Conservation (phyloP, 225 moss, liverwort and hornwort genomes). For the Physcomitrium patens region DNA sequence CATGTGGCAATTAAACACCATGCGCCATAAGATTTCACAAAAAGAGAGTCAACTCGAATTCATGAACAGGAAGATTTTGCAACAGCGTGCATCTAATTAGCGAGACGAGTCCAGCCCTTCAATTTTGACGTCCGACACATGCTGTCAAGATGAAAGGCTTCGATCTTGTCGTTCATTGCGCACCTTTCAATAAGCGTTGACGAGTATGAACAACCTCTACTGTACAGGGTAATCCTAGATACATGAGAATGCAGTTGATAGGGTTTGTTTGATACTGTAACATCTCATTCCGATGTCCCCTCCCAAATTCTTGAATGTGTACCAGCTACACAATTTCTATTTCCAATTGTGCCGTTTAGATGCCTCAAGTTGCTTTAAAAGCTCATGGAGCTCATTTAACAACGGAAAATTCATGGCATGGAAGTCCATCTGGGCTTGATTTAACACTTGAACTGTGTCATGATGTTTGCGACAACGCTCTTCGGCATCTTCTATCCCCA, state of each 20-base stretch:
- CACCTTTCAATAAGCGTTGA: constrained; percentile 34
- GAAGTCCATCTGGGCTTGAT: constrained; percentile 62
- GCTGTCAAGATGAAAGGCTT: constrained; percentile 41
- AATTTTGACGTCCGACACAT: constrained; percentile 22
- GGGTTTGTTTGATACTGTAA: not conserved
- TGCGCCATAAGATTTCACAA: constrained; percentile 37
- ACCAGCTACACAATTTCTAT: constrained; percentile 29
- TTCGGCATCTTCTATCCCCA: constrained; percentile 82
- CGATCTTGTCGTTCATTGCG: constrained; percentile 45
- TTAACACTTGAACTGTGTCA: constrained; percentile 76
- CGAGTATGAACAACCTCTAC: constrained; percentile 49
- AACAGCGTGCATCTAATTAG: constrained; percentile 14
- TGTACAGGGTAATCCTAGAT: constrained; percentile 35
- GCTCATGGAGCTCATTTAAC: constrained; percentile 60
- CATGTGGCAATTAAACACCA: constrained; percentile 42
- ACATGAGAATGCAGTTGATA: constrained; percentile 17
- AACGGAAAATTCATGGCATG: constrained; percentile 57
- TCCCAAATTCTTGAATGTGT: not conserved
- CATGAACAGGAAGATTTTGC: constrained; percentile 34
- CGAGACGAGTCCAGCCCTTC: constrained; percentile 4
- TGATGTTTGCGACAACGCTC: constrained; percentile 75
- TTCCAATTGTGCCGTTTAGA: constrained; percentile 68
- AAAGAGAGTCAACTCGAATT: constrained; percentile 42
- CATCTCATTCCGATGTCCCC: constrained; percentile 24
- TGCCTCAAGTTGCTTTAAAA: constrained; percentile 71